These are phyloP conservation scores for Miamiensis avidus DNA, from an alignment of 169 alveolate species.

Conservation along the genomic window DNA sequence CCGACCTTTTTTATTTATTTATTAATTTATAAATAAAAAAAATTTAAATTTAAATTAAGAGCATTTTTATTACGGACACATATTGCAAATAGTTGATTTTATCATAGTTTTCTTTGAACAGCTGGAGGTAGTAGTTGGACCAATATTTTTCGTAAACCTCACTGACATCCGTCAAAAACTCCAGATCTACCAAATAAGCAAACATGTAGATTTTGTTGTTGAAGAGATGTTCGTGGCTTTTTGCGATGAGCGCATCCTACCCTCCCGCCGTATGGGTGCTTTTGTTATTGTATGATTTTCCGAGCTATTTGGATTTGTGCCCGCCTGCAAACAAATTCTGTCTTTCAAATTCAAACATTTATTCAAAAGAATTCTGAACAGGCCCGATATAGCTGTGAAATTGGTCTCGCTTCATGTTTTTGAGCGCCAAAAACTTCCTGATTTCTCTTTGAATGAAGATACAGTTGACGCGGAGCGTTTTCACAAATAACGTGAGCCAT, in stretches of 20 bases:
- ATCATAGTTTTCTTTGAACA: conserved; percentile 15
- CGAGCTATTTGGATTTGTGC: background rate
- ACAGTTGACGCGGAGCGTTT: background rate
- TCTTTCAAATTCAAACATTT: background rate
- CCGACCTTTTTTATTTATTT: no score
- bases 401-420: background rate
- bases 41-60: no score
- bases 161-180: conserved; percentile 5
- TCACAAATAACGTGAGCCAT: background rate
- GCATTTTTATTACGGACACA: conserved; percentile 14
- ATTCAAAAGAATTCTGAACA: background rate
- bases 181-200: conserved; percentile 9
- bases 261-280: background rate
- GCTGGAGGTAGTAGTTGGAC: background rate
- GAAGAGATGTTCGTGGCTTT: conserved; percentile 7
- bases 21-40: no score
- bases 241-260: background rate
- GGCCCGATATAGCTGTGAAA: background rate
- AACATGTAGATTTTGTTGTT: conserved; percentile 15
- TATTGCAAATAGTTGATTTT: conserved; percentile 5
- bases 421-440: background rate
- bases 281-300: background rate
- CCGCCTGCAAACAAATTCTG: background rate
- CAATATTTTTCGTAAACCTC: conserved; percentile 5
- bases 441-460: conserved; percentile 3